Evolutionary conservation across 768 basidiomycete species (phyloP), one percentile per base, ranked within the genome.

Genomic region (Tricholoma saponaceum): DNA sequence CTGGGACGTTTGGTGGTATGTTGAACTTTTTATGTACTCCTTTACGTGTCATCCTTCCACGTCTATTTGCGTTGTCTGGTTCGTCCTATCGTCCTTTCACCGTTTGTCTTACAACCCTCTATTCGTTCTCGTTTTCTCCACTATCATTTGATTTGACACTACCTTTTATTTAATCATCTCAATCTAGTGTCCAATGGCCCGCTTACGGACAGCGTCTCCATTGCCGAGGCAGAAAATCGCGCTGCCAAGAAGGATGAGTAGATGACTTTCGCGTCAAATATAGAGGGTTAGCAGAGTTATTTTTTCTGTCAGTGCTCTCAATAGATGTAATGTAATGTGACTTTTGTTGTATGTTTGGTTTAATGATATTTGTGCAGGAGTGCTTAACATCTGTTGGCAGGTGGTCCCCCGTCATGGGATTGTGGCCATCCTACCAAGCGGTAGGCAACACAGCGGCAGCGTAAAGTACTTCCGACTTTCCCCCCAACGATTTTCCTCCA

Each of bases 161-260:
- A 14, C 13, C 35, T 52, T 22, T 58, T 25, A 12, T 4, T 2
- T 30, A 9, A 22, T 22, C 25, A 33, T 30, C 18, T 26, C 25
- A 25, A 49, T 56, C 50, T 61, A 76, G 81, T 80, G 41, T 76
- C 82, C 5, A 66, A 78, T n/a, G 85, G 84, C n/a, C 88, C 92
- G 16, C 83, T 83, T 65, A 93, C 92, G 3, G 93, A 95, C 69
- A 85, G 86, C 46, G 94, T 92, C 3, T 79, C 89, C 52, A 89
- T 95, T 66, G 83, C 89, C 51, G 89, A 90, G 66, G 94, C 93
- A n/a, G 93, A 95, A 75, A 95, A 95, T 74, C 83, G 85, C 59
- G 77, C 87, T 46, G 87, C 81, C 23, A 76, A 81, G 70, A 90
- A 91, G 78, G 92, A 95, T 74, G 90, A 93, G 59, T 87, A 87